Evolutionary conservation across 176 grass and related monocot species (phyloP).

Genomic region (Lolium multiflorum): DNA sequence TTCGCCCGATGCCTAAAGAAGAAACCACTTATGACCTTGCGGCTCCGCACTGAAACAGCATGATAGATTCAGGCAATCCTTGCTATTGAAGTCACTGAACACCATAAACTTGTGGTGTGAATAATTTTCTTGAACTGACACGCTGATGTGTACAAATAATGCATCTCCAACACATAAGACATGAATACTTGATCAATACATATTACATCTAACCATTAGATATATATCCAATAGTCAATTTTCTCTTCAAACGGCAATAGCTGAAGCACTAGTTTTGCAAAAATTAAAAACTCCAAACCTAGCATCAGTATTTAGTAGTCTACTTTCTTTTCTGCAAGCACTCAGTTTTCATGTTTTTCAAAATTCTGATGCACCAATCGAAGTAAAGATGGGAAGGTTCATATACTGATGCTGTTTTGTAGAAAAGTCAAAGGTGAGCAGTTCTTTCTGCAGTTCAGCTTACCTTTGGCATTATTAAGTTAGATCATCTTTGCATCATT

Average conservation of each 20-base stretch:
- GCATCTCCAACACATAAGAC: background rate
- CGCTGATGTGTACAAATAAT: background rate
- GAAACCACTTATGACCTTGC: background rate
- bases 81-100: background rate
- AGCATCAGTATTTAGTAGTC: background rate
- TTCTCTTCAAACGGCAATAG: background rate
- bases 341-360: background rate
- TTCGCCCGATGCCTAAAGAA: slow-evolving; percentile 9
- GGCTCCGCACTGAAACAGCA: background rate
- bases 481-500: background rate
- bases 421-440: background rate
- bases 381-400: background rate
- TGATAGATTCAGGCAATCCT: background rate
- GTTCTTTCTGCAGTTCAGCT: slow-evolving; percentile 10
- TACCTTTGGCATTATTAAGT: background rate
- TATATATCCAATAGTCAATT: too few relatives aligned
- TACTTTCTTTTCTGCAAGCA: background rate
- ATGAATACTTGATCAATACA: background rate
- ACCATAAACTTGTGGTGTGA: background rate
- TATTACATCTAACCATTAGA: background rate
- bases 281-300: background rate
- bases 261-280: background rate
- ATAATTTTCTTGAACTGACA: background rate
- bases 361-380: background rate
- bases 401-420: background rate